Evolutionary conservation across 495 filamentous ascomycete genomes (phyloP).

Genomic region (Xylaria curta): DNA sequence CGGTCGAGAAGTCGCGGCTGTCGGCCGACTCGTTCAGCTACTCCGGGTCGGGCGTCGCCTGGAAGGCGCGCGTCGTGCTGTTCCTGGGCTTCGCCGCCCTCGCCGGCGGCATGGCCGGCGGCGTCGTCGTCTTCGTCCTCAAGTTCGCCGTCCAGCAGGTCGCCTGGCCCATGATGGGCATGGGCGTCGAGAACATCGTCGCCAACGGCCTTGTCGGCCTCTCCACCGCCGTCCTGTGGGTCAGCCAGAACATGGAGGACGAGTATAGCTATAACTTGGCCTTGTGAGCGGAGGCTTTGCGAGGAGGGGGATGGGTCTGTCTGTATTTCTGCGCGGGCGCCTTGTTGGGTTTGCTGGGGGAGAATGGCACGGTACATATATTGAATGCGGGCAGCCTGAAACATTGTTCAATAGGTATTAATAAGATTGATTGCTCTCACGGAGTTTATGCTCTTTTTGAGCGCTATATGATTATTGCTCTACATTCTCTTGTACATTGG

Average conservation of each 20-base stretch:
- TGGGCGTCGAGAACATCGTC: conserved; percentile 92
- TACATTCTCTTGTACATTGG: background rate
- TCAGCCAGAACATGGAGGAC: conserved; percentile 98
- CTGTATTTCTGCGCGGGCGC: background rate
- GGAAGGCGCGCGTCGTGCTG: conserved; percentile 94
- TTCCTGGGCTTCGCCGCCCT: conserved; percentile 95
- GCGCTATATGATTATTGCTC: background rate
- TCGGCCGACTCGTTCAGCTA: conserved; percentile 88
- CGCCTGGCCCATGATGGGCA: conserved; percentile 82
- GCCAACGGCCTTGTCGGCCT: conserved; percentile 69
- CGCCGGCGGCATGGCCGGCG: conserved; percentile 92
- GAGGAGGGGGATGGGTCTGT: background rate
- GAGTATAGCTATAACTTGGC: conserved; percentile 97
- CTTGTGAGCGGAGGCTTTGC: conserved; percentile 57
- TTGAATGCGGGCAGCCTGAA: background rate
- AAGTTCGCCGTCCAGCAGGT: conserved; percentile 86
- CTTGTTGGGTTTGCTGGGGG: background rate
- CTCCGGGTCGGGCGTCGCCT: conserved; percentile 83
- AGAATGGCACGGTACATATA: background rate
- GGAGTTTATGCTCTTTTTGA: background rate
- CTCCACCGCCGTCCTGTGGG: conserved; percentile 90
- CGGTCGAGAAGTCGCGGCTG: conserved; percentile 90
- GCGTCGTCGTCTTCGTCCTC: conserved; percentile 87
- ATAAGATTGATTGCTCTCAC: background rate
- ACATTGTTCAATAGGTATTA: background rate